Evolutionary conservation across 306 rosid species (phyloP).

Genomic region (Cicer arietinum): DNA sequence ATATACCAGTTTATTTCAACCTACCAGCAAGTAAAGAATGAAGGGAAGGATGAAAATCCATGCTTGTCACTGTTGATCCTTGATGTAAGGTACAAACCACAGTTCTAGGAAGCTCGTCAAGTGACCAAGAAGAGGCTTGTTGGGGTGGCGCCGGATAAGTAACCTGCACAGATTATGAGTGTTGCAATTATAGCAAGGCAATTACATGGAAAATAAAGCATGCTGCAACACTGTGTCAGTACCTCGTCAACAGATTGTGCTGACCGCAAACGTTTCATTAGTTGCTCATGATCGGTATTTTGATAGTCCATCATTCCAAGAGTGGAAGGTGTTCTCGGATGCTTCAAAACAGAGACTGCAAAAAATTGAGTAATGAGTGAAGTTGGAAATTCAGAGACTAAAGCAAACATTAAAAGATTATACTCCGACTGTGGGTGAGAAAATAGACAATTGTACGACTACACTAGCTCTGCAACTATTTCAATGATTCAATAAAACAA

Average conservation of each 20-base stretch:
- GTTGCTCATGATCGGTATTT: constrained; percentile 53
- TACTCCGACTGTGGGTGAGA: neutral
- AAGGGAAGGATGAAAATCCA: constrained; percentile 75
- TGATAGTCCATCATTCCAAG: constrained; percentile 61
- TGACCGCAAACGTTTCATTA: constrained; percentile 60
- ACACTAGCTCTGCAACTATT: constrained; percentile 18
- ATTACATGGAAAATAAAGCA: constrained; percentile 35
- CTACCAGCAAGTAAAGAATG: constrained; percentile 65
- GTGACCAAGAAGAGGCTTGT: constrained; percentile 56
- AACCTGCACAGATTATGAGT: constrained; percentile 50
- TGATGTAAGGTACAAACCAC: constrained; percentile 59
- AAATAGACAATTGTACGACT: neutral
- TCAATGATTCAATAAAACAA: constrained; percentile 1
- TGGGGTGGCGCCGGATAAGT: constrained; percentile 50
- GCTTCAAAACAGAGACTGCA: constrained; percentile 63
- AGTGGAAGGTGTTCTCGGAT: constrained; percentile 54
- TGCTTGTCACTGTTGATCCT: constrained; percentile 60
- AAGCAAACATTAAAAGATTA: constrained; percentile 4
- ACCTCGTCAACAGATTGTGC: constrained; percentile 65
- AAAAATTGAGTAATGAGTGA: constrained; percentile 26
- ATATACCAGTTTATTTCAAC: constrained; percentile 32
- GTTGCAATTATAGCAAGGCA: constrained; percentile 10
- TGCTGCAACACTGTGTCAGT: constrained; percentile 11
- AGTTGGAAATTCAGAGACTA: constrained; percentile 20
- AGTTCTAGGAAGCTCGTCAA: constrained; percentile 61